Evolutionary conservation across 2,329 filamentous ascomycete species (phyloP).

Genomic region (Amesomyces nigricolor): DNA sequence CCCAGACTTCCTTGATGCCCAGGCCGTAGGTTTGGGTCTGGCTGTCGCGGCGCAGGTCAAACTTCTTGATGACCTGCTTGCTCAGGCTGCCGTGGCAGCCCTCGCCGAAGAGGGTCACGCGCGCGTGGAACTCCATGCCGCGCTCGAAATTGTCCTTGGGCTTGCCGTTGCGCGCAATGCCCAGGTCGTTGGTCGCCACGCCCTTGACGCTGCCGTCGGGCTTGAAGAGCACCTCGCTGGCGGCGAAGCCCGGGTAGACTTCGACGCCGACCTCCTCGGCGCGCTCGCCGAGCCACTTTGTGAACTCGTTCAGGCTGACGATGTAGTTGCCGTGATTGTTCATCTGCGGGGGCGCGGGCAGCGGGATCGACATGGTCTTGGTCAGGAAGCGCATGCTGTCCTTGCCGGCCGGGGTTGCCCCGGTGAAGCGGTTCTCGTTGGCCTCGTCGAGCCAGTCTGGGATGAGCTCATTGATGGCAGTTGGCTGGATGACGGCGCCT

Average conservation of each 20-base stretch:
- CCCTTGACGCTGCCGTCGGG: conserved; percentile 83
- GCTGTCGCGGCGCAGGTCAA: conserved; percentile 80
- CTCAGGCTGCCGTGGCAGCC: conserved; percentile 93
- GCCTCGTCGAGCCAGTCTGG: conserved; percentile 89
- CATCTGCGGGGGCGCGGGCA: conserved; percentile 94
- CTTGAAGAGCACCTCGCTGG: conserved; percentile 84
- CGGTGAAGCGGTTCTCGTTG: conserved; percentile 81
- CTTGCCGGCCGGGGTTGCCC: conserved; percentile 73
- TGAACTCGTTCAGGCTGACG: conserved; percentile 88
- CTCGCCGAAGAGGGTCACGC: conserved; percentile 86
- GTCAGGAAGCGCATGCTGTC: conserved; percentile 96
- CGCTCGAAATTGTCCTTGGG: conserved; percentile 89
- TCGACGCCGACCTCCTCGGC: conserved; percentile 97
- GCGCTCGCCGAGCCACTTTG: conserved; percentile 90
- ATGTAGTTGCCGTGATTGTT: conserved; percentile 98
- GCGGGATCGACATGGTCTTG: conserved; percentile 67
- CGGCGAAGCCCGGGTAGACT: conserved; percentile 92
- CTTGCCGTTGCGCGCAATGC: conserved; percentile 73
- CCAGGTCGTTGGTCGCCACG: conserved; percentile 93
- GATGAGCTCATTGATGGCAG: conserved; percentile 80
- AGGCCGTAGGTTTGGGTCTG: conserved; percentile 93
- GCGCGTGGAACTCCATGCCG: conserved; percentile 96
- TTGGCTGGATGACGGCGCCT: conserved; percentile 89
- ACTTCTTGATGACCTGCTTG: conserved; percentile 93
- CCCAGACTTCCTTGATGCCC: conserved; percentile 96